phyloP scores from a whole-genome alignment of 208 protist species.

The Trypanosoma conorhini region DNA sequence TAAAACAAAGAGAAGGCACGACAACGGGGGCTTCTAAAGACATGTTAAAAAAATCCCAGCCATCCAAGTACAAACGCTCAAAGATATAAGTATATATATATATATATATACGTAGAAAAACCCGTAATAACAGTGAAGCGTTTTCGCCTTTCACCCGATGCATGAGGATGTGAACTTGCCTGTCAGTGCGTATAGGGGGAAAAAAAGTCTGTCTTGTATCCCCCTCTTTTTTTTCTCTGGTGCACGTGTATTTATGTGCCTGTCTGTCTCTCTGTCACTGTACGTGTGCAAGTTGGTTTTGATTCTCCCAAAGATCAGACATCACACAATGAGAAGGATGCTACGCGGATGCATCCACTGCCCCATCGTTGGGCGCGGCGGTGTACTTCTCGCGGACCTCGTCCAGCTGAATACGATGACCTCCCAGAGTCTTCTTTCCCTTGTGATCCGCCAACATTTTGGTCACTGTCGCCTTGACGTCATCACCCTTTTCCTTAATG shows the following conservation, averaged over 20 bases:
- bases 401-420: slow-evolving; percentile 46
- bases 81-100: background rate
- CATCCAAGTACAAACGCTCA: background rate
- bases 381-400: slow-evolving; percentile 64
- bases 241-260: background rate
- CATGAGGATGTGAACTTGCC: background rate
- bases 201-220: background rate
- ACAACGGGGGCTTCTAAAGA: background rate
- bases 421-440: slow-evolving; percentile 15
- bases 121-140: background rate
- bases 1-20: background rate
- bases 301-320: background rate
- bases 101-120: background rate
- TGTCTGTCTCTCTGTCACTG: background rate
- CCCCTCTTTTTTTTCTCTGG: background rate
- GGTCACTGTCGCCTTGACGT: slow-evolving; percentile 43
- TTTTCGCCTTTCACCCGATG: background rate
- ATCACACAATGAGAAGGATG: background rate
- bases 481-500: slow-evolving; percentile 41
- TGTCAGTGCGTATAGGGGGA: background rate
- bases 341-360: slow-evolving; percentile 3
- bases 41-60: background rate
- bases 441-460: slow-evolving; percentile 31
- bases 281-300: background rate
- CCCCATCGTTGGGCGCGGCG: slow-evolving; percentile 4